Evolutionary conservation across 1,139 yeast species (phyloP).

Genomic region (Kodamaea suecica): DNA sequence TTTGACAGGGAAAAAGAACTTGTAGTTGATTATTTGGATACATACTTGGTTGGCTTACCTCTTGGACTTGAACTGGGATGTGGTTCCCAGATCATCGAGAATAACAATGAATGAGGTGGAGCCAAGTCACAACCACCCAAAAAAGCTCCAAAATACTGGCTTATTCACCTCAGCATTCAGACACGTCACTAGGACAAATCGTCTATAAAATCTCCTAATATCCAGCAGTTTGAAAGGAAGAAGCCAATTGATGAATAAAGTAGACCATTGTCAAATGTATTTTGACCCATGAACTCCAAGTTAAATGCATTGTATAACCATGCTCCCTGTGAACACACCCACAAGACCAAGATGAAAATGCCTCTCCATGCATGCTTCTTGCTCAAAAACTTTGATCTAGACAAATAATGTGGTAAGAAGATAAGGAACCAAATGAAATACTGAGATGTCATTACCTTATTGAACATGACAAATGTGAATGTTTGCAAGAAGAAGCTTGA

Average conservation of each 20-base stretch:
- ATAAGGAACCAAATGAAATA: constrained; percentile 93
- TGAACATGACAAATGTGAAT: constrained; percentile 82
- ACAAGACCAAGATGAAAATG: constrained; percentile 39
- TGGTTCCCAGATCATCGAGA: too few species aligned
- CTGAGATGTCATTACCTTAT: constrained; percentile 92
- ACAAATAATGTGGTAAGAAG: constrained; percentile 68
- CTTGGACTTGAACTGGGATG: too few species aligned
- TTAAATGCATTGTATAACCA: constrained; percentile 82
- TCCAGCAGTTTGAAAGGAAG: constrained; percentile 65
- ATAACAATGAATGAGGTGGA: too few species aligned
- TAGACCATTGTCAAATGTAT: constrained; percentile 62
- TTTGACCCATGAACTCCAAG: constrained; percentile 74
- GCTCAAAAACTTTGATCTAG: constrained; percentile 37
- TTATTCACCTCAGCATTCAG: too few species aligned
- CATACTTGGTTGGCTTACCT: too few species aligned
- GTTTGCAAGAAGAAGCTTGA: constrained; percentile 83
- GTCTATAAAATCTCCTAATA: constrained; percentile 55
- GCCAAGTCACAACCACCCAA: too few species aligned
- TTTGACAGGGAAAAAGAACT: too few species aligned
- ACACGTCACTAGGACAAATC: too few species aligned
- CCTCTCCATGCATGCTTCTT: constrained; percentile 30
- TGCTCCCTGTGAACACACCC: constrained; percentile 69
- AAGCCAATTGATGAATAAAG: constrained; percentile 61
- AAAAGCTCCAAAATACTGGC: too few species aligned
- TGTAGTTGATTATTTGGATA: too few species aligned